Percentiles rank a stretch among this genome's conserved stretches.
Evolutionary conservation across 148 eudicot species (phyloP).

Genomic region (Simmondsia chinensis): DNA sequence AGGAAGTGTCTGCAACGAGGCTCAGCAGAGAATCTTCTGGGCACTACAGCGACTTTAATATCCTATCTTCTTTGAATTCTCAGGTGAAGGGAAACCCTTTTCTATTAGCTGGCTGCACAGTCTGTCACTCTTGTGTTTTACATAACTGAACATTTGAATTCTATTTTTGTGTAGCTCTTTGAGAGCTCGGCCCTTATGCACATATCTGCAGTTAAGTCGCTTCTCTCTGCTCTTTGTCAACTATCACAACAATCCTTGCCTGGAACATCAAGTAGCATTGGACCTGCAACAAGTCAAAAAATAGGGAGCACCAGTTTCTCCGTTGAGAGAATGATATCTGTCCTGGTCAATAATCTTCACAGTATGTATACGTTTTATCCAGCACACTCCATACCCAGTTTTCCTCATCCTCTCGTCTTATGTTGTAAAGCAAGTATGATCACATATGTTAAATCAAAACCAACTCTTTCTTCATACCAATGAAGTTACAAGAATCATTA

Average conservation of each 20-base stretch:
- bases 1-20: conserved; percentile 85
- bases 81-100: too few relatives aligned
- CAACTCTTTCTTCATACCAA: too few relatives aligned
- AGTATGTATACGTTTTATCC: conserved; percentile 62
- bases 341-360: conserved; percentile 84
- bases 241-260: conserved; percentile 76
- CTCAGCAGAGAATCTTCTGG: conserved; percentile 85
- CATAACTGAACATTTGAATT: conserved; percentile 12
- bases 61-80: conserved; percentile 90
- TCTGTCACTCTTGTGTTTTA: too few relatives aligned
- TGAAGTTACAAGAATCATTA: too few relatives aligned
- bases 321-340: conserved; percentile 83
- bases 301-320: conserved; percentile 88
- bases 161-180: conserved; percentile 50
- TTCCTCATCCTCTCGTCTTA: too few relatives aligned
- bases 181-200: conserved; percentile 94
- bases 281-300: conserved; percentile 65
- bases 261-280: conserved; percentile 40
- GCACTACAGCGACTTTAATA: conserved; percentile 76
- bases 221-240: conserved; percentile 85
- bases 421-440: too few relatives aligned
- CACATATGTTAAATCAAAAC: too few relatives aligned
- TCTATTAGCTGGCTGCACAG: neutral
- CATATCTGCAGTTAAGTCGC: conserved; percentile 89
- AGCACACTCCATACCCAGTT: too few relatives aligned